Percentiles rank a stretch among this genome's conserved stretches.
These are phyloP conservation scores for slime mould (Dictyostelium discoideum) DNA, from an alignment of 78 protist genomes.

Conservation along the genomic window DNA sequence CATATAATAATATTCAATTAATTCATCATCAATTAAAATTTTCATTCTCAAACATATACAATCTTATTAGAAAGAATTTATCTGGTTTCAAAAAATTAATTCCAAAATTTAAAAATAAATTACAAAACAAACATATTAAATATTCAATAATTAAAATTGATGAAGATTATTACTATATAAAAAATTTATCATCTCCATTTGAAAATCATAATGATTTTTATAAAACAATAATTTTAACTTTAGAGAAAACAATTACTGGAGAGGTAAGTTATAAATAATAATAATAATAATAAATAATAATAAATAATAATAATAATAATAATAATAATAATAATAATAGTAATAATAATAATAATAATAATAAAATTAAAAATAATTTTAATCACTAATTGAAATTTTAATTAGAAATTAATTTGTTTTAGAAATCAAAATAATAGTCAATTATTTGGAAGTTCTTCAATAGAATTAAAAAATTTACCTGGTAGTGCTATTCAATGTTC, in stretches of 20 bases:
- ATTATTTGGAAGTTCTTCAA: neutral
- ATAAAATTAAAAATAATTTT: no score
- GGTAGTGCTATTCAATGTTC: neutral
- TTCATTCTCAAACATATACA: neutral
- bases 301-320: no score
- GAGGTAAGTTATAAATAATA: neutral
- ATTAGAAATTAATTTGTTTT: neutral
- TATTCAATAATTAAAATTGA: neutral
- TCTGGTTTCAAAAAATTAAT: neutral
- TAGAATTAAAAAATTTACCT: neutral
- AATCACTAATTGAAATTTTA: no score
- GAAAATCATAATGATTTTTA: neutral
- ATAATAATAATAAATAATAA: no score
- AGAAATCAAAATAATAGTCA: neutral
- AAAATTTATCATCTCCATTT: neutral
- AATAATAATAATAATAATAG: no score
- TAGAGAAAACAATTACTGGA: neutral
- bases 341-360: no score
- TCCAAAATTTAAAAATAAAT: no score
- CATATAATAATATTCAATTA: neutral
- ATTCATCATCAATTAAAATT: neutral
- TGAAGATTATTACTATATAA: neutral
- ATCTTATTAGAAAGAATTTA: neutral
- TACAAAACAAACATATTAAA: no score
- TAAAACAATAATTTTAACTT: no score